phyloP scores from a whole-genome alignment of 2,329 filamentous ascomycete genomes.

The Penicillium sp. region DNA sequence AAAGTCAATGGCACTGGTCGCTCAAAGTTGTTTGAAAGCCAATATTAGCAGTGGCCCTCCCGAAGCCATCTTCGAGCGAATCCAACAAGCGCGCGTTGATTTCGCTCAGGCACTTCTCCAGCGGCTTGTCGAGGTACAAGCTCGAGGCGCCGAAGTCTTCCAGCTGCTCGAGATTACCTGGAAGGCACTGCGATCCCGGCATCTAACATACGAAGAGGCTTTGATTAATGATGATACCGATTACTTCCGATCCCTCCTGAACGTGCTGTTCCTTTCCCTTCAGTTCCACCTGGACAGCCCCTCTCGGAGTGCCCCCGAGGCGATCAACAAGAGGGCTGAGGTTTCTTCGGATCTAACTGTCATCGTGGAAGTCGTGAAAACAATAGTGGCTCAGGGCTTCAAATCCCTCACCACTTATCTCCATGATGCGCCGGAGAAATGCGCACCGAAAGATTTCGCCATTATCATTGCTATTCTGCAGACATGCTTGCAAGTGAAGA shows the following conservation, averaged over 20 bases:
- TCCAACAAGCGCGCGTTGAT: slow-evolving; percentile 74
- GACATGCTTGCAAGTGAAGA: slow-evolving; percentile 74
- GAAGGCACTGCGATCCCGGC: slow-evolving; percentile 57
- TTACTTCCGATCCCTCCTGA: slow-evolving; percentile 82
- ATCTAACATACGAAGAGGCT: slow-evolving; percentile 60
- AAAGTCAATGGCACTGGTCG: slow-evolving; percentile 70
- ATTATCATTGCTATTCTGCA: slow-evolving; percentile 87
- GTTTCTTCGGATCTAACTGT: slow-evolving; percentile 53
- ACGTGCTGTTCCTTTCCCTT: slow-evolving; percentile 79
- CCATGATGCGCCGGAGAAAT: slow-evolving; percentile 68
- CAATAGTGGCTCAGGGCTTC: slow-evolving; percentile 79
- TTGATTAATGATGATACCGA: slow-evolving; percentile 57
- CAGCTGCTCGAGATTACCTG: slow-evolving; percentile 59
- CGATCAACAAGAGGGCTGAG: slow-evolving; percentile 38
- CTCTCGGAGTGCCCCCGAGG: slow-evolving; percentile 37
- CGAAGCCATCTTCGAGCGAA: slow-evolving; percentile 75
- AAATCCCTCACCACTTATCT: slow-evolving; percentile 75
- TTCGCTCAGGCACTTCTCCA: slow-evolving; percentile 81
- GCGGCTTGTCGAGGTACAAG: slow-evolving; percentile 63
- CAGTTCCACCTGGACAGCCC: slow-evolving; percentile 49
- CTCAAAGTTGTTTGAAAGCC: slow-evolving; percentile 72
- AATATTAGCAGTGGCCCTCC: slow-evolving; percentile 73
- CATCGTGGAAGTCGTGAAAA: slow-evolving; percentile 75
- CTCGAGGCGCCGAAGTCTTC: slow-evolving; percentile 53
- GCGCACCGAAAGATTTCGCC: slow-evolving; percentile 76